These are phyloP conservation scores for Penicillium digitatum DNA, from an alignment of 2,329 filamentous ascomycete genomes.

Conservation along the genomic window DNA sequence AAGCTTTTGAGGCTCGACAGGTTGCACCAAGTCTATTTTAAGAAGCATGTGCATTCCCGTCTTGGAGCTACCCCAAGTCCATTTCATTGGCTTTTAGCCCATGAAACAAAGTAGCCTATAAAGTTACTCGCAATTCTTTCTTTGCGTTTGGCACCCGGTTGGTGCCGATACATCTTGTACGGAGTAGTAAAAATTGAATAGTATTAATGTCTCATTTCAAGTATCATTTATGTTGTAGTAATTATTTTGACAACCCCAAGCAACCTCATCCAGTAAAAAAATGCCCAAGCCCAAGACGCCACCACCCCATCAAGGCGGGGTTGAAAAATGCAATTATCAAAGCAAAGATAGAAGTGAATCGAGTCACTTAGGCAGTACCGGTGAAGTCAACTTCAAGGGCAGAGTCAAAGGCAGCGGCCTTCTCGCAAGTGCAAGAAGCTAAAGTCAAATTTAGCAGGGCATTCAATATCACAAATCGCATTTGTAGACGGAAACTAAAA, in stretches of 20 bases:
- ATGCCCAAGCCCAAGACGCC: conserved; percentile 8
- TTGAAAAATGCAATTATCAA: conserved; percentile 10
- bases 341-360: background rate
- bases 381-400: conserved; percentile 83
- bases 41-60: background rate
- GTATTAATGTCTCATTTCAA: background rate
- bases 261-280: background rate
- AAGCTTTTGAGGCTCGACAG: conserved; percentile 4
- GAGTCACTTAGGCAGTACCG: conserved; percentile 48
- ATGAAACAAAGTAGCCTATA: too few relatives aligned
- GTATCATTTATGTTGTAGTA: background rate
- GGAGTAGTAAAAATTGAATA: background rate
- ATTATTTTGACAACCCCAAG: background rate
- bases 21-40: background rate
- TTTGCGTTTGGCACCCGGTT: background rate
- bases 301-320: background rate
- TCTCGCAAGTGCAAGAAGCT: conserved; percentile 80
- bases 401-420: conserved; percentile 58
- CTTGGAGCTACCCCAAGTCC: background rate
- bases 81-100: background rate
- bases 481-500: conserved; percentile 13
- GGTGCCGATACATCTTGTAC: too few relatives aligned
- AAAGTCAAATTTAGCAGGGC: conserved; percentile 12
- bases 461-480: background rate
- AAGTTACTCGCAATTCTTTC: too few relatives aligned